Percentiles rank a stretch among this genome's conserved stretches.
Conservation (phyloP, 139 green algal genomes). For the Gonium pectorale region DNA sequence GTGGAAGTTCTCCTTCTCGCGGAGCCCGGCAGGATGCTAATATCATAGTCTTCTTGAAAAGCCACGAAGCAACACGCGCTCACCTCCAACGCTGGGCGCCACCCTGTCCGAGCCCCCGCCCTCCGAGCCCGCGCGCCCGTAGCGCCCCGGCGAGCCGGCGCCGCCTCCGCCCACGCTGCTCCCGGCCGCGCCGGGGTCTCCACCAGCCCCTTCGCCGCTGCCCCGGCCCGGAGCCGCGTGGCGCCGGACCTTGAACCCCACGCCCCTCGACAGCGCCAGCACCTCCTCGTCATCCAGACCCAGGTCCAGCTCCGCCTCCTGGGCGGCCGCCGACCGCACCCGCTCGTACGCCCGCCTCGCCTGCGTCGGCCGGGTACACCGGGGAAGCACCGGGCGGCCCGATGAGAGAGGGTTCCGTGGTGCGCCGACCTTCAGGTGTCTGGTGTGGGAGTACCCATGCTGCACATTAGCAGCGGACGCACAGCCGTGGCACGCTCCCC, state of each 20-base stretch:
- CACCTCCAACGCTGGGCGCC: constrained; percentile 33
- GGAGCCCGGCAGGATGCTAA: too few relatives aligned
- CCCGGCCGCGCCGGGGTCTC: neutral
- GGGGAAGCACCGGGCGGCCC: too few relatives aligned
- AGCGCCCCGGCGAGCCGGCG: neutral
- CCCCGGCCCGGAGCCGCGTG: neutral
- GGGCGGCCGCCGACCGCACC: neutral
- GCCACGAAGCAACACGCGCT: neutral
- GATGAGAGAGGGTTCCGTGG: too few relatives aligned
- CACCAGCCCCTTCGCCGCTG: neutral
- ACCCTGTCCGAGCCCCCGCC: constrained; percentile 26
- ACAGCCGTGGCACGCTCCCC: too few relatives aligned
- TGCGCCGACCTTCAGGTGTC: too few relatives aligned
- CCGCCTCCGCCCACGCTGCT: neutral
- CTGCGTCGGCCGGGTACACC: too few relatives aligned
- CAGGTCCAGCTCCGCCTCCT: constrained; percentile 15
- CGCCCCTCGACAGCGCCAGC: neutral
- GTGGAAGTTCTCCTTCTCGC: too few relatives aligned
- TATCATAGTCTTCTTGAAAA: too few relatives aligned
- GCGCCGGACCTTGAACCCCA: neutral
- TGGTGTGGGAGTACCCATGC: too few relatives aligned
- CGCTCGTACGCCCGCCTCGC: neutral
- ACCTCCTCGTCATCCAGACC: constrained; percentile 14
- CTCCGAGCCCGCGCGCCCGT: neutral
- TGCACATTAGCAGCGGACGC: too few relatives aligned